Base-by-base conservation (phyloP, 2,329 filamentous ascomycete genomes). In the Penicillium hordei region DNA sequence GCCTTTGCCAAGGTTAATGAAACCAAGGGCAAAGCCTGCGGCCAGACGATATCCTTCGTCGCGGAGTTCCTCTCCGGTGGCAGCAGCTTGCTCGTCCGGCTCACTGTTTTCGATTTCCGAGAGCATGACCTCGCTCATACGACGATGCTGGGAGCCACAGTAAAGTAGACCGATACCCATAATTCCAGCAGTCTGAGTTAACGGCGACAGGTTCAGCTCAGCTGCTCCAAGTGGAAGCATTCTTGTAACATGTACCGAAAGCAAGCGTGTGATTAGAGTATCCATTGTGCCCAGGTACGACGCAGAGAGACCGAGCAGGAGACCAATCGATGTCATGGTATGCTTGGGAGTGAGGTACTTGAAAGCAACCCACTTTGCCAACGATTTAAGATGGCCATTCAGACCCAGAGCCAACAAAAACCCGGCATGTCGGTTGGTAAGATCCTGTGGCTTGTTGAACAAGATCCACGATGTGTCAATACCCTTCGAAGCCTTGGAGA, bases 291-390 rank as follows among this genome's bases (percentile, higher is more conserved):
- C 94, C 65, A 97, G 82, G 71, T 96, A 96, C 1, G 94, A 97
- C 27, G 91, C 94, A 9, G 94, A 93, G 19, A 99, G 81, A 1
- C 94, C 94, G 0, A 99, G 81, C 3, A 99, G 82, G n/a, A 99
- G 81, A 10, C 94, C 94, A 54, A 99, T 93, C 0, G 94, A 97
- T 25, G 94, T 97, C 94, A 99, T 99, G 27, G 93, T 96, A 74
- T 99, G 95, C 70, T 99, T 99, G 1, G 94, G 93, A 0, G 94
- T 99, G n/a, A 99, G 80, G 66, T 99, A 99, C 71, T 97, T 97
- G 83, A 97, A 99, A 9, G 93, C 93, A 43, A 99, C 89, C 93
- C 94, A 99, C 78, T 97, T 97, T 3, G 94, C 94, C 29, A 99
- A 84, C 8, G 87, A 89, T 66, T 91, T 94, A n/a, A 99, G 80